Base-by-base conservation (phyloP, 805 yeast species). In the Kodamaea laetipori region DNA sequence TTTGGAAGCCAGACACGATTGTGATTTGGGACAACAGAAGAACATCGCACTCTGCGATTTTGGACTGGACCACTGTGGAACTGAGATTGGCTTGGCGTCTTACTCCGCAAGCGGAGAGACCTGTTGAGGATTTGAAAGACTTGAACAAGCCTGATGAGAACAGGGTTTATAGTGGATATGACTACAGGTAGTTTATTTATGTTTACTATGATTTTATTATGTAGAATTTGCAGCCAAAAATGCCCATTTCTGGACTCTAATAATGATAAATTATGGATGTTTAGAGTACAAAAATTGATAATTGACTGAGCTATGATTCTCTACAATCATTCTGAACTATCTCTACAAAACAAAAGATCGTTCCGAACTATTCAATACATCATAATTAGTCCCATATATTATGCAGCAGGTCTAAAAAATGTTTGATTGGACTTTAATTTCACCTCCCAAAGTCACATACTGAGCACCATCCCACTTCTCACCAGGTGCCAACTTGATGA, bases 391-490 rank as follows among this genome's bases (percentile, higher is more conserved):
- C n/a, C n/a, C n/a, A n/a, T n/a, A n/a, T n/a, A n/a, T n/a, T n/a
- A n/a, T n/a, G n/a, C n/a, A n/a, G n/a, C n/a, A n/a, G n/a, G n/a
- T n/a, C n/a, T n/a, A 58, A 50, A 48, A 71, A 24, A 71, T 70
- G 49, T 69, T 69, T 11, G 82, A 72, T 61, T 82, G 89, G 41
- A 77, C 76, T 45, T 78, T 77, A 51, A 84, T 75, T 19, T 76
- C 80, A 39, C 85, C 88, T 44, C 78, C 78, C 39, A 76, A 71
- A 52, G 73, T 71, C 63, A 77, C 60, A 17, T 58, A 67, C 67
- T 89, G 96, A 24, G 81, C 67, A 11, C 82, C 97, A 10, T 66
- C 64, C 96, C 96, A 90, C 49, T 73, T 72, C 48, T 75, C 76
- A 41, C 94, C 92, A n/a, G 92, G 83, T 39, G 69, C 63, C 53